These are phyloP conservation scores for Lichina pygmaea DNA, from an alignment of 495 filamentous ascomycete genomes.

Conservation along the genomic window DNA sequence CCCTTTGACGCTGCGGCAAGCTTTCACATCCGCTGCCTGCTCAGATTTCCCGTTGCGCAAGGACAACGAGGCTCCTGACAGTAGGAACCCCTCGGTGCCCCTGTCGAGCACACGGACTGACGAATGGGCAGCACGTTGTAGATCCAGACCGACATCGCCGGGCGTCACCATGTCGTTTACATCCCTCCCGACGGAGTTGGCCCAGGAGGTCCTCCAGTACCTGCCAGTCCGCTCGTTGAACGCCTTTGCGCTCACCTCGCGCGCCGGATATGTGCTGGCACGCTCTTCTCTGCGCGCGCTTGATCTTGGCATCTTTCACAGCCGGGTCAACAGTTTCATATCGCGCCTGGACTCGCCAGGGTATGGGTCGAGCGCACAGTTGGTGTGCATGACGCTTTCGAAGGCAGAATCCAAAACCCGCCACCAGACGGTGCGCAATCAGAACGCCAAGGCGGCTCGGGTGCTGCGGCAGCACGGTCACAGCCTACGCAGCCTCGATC, in stretches of 20 bases:
- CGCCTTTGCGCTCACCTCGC: not conserved
- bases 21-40: too few species aligned
- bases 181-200: not conserved
- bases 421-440: not conserved
- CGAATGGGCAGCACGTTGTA: too few species aligned
- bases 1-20: too few species aligned
- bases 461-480: not conserved
- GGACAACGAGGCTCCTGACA: too few species aligned
- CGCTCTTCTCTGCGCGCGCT: not conserved
- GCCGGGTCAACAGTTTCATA: not conserved
- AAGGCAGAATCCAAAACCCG: not conserved
- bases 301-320: conserved; percentile 1
- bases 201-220: not conserved
- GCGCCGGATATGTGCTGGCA: not conserved
- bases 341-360: not conserved
- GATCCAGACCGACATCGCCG: too few species aligned
- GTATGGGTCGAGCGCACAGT: not conserved
- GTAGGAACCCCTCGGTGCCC: too few species aligned
- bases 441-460: not conserved
- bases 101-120: too few species aligned
- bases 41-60: too few species aligned
- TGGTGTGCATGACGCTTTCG: not conserved
- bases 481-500: not conserved
- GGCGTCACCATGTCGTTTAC: not conserved
- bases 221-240: not conserved